Conservation (phyloP, 2,329 filamentous ascomycete species). For the Juglanconis juglandina region DNA sequence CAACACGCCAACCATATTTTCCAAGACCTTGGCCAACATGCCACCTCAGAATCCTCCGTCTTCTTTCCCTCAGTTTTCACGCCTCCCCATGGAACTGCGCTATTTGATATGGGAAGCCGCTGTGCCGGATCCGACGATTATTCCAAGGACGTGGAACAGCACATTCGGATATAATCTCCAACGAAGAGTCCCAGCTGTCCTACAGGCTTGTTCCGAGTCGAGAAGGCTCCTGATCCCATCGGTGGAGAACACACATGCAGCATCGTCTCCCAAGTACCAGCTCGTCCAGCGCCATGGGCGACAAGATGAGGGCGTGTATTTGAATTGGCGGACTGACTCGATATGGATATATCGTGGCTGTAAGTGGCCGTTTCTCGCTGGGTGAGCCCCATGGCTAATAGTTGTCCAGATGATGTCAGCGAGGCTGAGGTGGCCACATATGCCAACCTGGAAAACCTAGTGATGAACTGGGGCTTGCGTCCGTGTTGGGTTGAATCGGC, state of each 20-base stretch:
- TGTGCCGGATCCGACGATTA: conserved; percentile 8
- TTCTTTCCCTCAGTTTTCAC: conserved; percentile 9
- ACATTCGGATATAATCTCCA: conserved; percentile 15
- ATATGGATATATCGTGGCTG: conserved; percentile 19
- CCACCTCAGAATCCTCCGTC: neutral
- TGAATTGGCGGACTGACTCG: conserved; percentile 16
- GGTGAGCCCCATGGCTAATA: neutral
- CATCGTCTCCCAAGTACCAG: conserved; percentile 6
- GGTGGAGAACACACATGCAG: neutral
- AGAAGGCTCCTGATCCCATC: conserved; percentile 12
- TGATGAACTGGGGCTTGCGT: conserved; percentile 20
- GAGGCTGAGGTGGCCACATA: conserved; percentile 12
- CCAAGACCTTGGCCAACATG: neutral
- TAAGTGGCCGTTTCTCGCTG: neutral
- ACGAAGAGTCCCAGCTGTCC: conserved; percentile 11
- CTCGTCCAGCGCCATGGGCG: conserved; percentile 6
- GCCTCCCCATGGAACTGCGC: conserved; percentile 11
- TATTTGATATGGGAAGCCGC: conserved; percentile 18
- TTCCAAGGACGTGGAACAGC: conserved; percentile 16
- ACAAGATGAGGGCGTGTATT: conserved; percentile 15
- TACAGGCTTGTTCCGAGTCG: conserved; percentile 19
- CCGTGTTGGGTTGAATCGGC: conserved; percentile 19
- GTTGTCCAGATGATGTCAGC: conserved; percentile 9
- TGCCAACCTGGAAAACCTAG: conserved; percentile 13
- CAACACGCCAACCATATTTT: neutral